Percentiles rank a stretch among this genome's conserved stretches.
Evolutionary conservation across 2,329 filamentous ascomycete genomes (phyloP).

Genomic region (Fusarium veterinarium): DNA sequence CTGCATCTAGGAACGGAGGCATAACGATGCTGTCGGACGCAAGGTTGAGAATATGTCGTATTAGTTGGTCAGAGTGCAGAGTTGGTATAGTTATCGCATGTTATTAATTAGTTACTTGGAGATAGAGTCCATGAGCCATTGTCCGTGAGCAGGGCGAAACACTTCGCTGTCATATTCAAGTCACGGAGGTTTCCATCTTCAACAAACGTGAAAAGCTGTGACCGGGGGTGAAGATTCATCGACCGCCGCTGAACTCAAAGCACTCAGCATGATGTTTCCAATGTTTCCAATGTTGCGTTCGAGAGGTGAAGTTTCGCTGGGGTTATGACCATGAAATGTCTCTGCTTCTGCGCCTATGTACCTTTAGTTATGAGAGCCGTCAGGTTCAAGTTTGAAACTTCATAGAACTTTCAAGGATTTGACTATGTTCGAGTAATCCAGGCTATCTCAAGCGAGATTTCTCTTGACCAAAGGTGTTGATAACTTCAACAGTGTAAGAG

Average conservation of each 20-base stretch:
- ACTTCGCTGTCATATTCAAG: neutral
- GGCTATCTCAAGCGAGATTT: neutral
- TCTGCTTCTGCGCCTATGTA: neutral
- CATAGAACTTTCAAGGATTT: neutral
- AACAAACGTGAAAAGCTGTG: neutral
- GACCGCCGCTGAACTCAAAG: neutral
- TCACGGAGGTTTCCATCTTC: neutral
- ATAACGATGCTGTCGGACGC: neutral
- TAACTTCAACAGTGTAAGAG: neutral
- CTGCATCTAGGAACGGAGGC: neutral
- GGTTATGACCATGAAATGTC: neutral
- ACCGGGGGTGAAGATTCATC: neutral
- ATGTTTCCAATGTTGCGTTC: neutral
- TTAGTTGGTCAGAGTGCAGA: constrained; percentile 16
- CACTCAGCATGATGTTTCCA: neutral
- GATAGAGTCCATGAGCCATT: neutral
- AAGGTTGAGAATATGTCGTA: constrained; percentile 10
- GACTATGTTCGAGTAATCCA: neutral
- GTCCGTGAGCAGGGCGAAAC: constrained; percentile 3
- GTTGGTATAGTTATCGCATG: neutral
- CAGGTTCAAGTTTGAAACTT: neutral
- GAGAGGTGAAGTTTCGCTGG: too few species aligned
- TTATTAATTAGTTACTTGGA: neutral
- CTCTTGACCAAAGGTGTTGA: neutral
- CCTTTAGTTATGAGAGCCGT: neutral